Base-by-base conservation (phyloP, 2,329 filamentous ascomycete genomes). In the Alternaria burnsii region DNA sequence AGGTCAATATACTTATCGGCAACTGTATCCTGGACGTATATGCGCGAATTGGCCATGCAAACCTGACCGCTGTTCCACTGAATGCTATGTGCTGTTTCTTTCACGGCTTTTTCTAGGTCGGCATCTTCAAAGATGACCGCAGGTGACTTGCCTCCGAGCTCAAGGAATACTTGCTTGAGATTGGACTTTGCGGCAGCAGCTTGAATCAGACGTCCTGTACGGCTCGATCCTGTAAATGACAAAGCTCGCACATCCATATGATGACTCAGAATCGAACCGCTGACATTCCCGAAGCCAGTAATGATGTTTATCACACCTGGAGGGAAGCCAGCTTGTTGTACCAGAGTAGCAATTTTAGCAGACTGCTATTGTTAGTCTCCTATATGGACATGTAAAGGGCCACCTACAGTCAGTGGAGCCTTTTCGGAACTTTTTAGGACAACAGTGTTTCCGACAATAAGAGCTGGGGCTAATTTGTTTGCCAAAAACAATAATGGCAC, bases 91-190 rank as follows among this genome's bases (percentile, higher is more conserved):
- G 75, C 73, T 48, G 77, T 77, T 63, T 80, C 66, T 46, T 72
- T 89, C 60, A 91, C 86, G 41, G 92, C 91, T 71, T 93, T 91
- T 26, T 94, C 84, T 20, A 94, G 81, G 66, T 88, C 93, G 22
- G 92, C 92, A 51, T 92, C 92, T 75, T 94, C 91, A 71, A 94
- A 86, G 22, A 94, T 87, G 42, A 91, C 89, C 12, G 91, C 91
- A 74, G 94, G 92, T 82, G 94, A 94, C 85, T 95, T 95, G 69
- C 92, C 92, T 32, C 92, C 92, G 58, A 95, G 83, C 80, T 95
- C 94, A 73, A 92, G 91, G 81, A 93, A 91, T 20, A 94, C 91
- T 71, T 91, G 89, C 85, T 95, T 94, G 70, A 92, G 90, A 72
- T 94, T 93, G 68, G 91, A 91, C 4, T 90, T 92, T 41, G 89